Evolutionary conservation across 306 rosid genomes (phyloP), one percentile per base, ranked within the genome.

Genomic region (Macrotyloma uniflorum): DNA sequence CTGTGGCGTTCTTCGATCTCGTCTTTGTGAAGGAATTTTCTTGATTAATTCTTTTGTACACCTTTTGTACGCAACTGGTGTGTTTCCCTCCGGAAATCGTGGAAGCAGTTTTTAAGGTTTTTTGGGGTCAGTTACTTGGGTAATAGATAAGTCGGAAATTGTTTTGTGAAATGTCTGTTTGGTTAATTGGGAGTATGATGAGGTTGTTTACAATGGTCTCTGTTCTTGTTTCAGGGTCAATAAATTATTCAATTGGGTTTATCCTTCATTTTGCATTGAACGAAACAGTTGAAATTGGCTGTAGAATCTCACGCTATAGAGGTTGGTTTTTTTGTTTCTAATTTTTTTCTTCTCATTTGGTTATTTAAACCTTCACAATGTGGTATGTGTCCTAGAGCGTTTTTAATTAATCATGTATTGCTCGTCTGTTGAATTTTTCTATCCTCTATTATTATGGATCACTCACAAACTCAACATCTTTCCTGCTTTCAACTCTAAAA

Each of bases 261-360:
- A 70, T 79, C 14, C 76, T 42, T 28, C 61, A 30, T 47, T 26
- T 70, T 70, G 43, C 79, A 47, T 84, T 58, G 79, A 79, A 90
- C 90, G 88, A 86, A 89, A 79, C 94, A 79, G 82, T 76, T 35
- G 30, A 85, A 86, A 77, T 85, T 84, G 75, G 84, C 74, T 40
- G 83, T 82, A 80, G 84, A 86, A 70, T 79, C 80, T 87, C 86
- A 69, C n/a, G 65, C 74, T 68, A 86, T 67, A 65, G 88, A 86
- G 96, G 98, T 91, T 84, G n/a, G 82, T 57, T 83, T 75, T n/a
- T 66, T 8, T 14, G 7, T 9, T 35, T 20, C 4, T 1, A 12
- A 18, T 16, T 24, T 40, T 7, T 15, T 36, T 46, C 36, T 9
- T 7, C 13, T 4, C 30, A 15, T 36, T 64, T 51, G 45, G 10